Evolutionary conservation across 2,329 filamentous ascomycete genomes (phyloP), one percentile per base, ranked within the genome.

Genomic region (Ophiostoma himal-ulmi): DNA sequence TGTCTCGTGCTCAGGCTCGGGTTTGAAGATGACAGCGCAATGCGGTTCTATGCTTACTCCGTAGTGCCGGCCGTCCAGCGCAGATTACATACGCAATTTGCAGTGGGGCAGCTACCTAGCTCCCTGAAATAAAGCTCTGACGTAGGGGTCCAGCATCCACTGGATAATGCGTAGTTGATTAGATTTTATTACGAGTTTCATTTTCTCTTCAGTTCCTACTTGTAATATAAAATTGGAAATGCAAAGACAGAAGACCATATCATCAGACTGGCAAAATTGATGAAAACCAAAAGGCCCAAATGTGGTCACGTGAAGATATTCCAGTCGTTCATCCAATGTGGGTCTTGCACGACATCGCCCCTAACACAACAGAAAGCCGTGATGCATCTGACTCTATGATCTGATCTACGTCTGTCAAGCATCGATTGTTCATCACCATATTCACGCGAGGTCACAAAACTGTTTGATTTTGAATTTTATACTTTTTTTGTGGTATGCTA

Each of bases 401-500:
- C 11, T 39, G 7, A 39, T 14, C 30, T 17, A 44, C 41, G 17
- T 44, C 41, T 17, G 11, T 48, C 13, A 48, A 44, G 39, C 39
- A 44, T 44, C 30, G 30, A 30, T 4, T 30, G 3, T 30, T 2
- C 30, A 30, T 2, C 30, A 30, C 37, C 37, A 39, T 39, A 39
- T 17, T 48, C 0, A 48, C 4, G 3, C n/a, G 5, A 22, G 13
- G 5, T 62, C 30, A 62, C 57, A 62, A 5, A 8, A 36, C 20
- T 30, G n/a, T 44, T 34, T 44, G 36, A 13, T n/a, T 37, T 65
- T 26, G n/a, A 65, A 65, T 69, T 60, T 44, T 69, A 60, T 44
- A 69, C 36, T 69, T 64, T 44, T 48, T 69, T 69, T 34, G 22
- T 39, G 57, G 17, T 62, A 64, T 48, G 22, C 68, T 64, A 65